Base-by-base conservation (phyloP, 768 basidiomycete species). In the Asterophora lycoperdoides region DNA sequence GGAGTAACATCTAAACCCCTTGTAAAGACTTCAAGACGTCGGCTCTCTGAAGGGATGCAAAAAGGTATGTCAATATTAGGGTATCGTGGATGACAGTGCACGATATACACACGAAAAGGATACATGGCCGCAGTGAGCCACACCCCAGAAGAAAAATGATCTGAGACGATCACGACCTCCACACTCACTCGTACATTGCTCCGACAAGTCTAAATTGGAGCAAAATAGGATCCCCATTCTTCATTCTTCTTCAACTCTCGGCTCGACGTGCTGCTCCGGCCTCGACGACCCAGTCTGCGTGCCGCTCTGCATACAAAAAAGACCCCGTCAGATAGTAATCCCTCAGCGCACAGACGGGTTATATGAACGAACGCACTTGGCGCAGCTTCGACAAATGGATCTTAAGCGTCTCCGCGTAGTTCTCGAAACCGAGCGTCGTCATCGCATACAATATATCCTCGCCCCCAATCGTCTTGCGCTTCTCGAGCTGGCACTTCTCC, bases 381-480 rank as follows among this genome's bases (percentile, higher is more conserved):
- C 93, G 73, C 58, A 93, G 75, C 69, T 95, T 95, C 4, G 93
- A 84, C 38, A 98, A 70, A 68, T 96, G 92, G 44, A 97, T 90
- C 70, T 89, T 92, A 48, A 96, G 72, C 30, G 89, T 88, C 71
- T 93, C 90, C 41, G 86, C 87, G 60, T 97, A 96, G 60, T 95
- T 89, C 57, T 96, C 94, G 59, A 96, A 96, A 18, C 95, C 95
- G 17, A 98, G 78, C 32, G 85, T 79, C 30, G 78, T 72, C 91
- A 97, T 93, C n/a, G 93, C 93, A 57, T 91, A 88, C 48, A 98
- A 68, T 39, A 98, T 94, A 66, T 98, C 95, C 74, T 98, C 94
- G 19, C 95, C 95, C 10, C 92, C 93, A 37, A 97, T 93, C 50
- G 95, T 98, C 75, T 98, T 98, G 53, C 95, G 79, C 69, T 98